Evolutionary conservation across 2,329 filamentous ascomycete species (phyloP), one percentile per base, ranked within the genome.

Genomic region (Exophiala oligosperma): DNA sequence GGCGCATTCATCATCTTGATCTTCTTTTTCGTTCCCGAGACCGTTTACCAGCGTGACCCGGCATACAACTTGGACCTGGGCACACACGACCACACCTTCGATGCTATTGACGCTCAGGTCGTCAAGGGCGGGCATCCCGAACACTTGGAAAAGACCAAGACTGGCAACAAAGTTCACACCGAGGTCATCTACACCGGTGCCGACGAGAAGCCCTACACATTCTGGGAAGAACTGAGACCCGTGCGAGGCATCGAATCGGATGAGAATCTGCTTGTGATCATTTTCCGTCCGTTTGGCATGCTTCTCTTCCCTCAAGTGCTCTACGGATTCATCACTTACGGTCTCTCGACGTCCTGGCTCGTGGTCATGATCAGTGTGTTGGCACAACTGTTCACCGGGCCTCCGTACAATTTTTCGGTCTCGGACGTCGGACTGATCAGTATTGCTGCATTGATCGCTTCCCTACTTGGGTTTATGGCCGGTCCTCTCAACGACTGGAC

Each of bases 201-300:
- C 24, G 59, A 62, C 24, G 59, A 62, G 40, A 50, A 41, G 21
- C 53, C 60, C 4, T 59, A 59, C 14, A 63, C 56, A 12, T 61
- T 57, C 37, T 63, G 54, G 54, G 56, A 63, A 24, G 41, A 64
- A 9, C 29, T 64, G 14, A 54, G 48, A n/a, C 54, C 53, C 6
- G 57, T 61, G 44, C 56, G 61, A 23, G 64, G 61, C 11, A 28
- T 38, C 24, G 59, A 61, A 35, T 62, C 58, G 1, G 56, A 58
- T 24, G 59, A 62, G 35, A 56, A 62, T 38, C 40, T 65, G 32
- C 49, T 69, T n/a, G 57, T 52, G 11, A 67, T 70, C 49, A 65
- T 70, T 9, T 49, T 70, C 44, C 62, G 68, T 3, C 69, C 70
- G 4, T 68, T 72, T 26, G 68, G 65, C 43, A 70, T 71, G 68